phyloP scores from a whole-genome alignment of 164 flowering plant genomes.

The Echeveria elegans region DNA sequence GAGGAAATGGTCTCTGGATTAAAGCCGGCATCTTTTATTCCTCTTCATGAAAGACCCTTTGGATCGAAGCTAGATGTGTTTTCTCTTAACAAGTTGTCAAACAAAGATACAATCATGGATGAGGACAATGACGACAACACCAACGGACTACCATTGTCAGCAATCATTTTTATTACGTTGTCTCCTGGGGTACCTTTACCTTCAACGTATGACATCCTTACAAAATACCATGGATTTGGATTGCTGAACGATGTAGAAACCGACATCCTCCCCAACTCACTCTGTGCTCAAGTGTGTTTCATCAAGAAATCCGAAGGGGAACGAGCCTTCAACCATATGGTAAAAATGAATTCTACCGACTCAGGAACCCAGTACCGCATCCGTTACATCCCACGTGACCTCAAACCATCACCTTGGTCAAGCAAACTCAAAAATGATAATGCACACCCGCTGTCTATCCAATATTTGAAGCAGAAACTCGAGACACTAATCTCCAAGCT shows the following conservation, averaged over 20 bases:
- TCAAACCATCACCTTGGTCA: background rate
- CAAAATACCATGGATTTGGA: slow-evolving; percentile 28
- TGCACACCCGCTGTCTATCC: slow-evolving; percentile 13
- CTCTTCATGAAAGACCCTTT: slow-evolving; percentile 7
- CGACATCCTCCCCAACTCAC: slow-evolving; percentile 16
- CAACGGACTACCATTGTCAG: slow-evolving; percentile 14
- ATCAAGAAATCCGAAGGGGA: slow-evolving; percentile 25
- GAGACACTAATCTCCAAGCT: slow-evolving; percentile 25
- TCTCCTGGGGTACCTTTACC: slow-evolving; percentile 31
- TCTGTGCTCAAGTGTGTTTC: slow-evolving; percentile 25
- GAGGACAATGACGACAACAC: background rate
- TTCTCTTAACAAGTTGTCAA: background rate
- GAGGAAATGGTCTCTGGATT: slow-evolving; percentile 17
- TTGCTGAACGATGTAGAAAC: slow-evolving; percentile 25
- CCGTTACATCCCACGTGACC: slow-evolving; percentile 1
- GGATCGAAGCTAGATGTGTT: background rate
- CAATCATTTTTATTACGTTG: slow-evolving; percentile 24
- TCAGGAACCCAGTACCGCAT: background rate
- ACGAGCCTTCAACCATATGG: slow-evolving; percentile 24
- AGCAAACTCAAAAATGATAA: slow-evolving; percentile 6
- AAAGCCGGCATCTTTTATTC: slow-evolving; percentile 17
- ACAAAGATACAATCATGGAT: background rate
- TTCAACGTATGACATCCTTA: slow-evolving; percentile 29
- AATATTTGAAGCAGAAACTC: slow-evolving; percentile 27
- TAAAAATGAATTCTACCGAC: slow-evolving; percentile 18